phyloP scores from a whole-genome alignment of 2,329 filamentous ascomycete species.

The Shiraia sp. region DNA sequence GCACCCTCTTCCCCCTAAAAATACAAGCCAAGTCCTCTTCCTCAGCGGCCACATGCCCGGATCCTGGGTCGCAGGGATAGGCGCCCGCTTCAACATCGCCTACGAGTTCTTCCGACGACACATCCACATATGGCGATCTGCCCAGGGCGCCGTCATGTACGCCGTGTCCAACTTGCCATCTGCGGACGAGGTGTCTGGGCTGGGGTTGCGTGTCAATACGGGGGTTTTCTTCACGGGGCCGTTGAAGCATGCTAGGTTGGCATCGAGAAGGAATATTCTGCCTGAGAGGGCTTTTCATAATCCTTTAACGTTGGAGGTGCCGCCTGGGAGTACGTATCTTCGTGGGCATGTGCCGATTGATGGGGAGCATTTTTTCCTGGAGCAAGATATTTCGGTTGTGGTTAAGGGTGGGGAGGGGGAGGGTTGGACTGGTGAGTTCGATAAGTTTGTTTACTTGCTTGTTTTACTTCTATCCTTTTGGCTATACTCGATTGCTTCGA shows the following conservation, averaged over 20 bases:
- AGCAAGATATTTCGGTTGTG: constrained; percentile 10
- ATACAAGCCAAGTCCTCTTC: constrained; percentile 9
- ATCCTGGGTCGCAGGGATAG: constrained; percentile 7
- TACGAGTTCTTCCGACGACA: constrained; percentile 10
- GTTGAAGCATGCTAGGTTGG: not conserved
- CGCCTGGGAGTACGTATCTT: constrained; percentile 6
- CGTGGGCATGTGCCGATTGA: constrained; percentile 2
- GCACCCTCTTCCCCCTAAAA: constrained; percentile 1
- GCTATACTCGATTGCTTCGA: too few relatives aligned
- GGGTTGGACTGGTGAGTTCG: constrained; percentile 7
- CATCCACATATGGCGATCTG: constrained; percentile 9
- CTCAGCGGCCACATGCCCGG: constrained; percentile 9
- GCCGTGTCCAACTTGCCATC: constrained; percentile 2
- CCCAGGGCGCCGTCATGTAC: constrained; percentile 8
- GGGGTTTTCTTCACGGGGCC: constrained; percentile 1
- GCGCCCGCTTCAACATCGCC: constrained; percentile 6
- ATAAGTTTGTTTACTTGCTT: too few relatives aligned
- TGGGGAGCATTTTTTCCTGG: constrained; percentile 1
- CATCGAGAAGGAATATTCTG: not conserved
- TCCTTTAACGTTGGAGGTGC: not conserved
- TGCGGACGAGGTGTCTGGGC: constrained; percentile 1
- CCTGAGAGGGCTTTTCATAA: not conserved
- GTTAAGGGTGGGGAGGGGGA: constrained; percentile 4
- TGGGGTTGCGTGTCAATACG: constrained; percentile 9
- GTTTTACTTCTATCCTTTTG: too few relatives aligned